A percentile compares a stretch with the other conserved stretches of the same genome.
These are phyloP conservation scores for Penicillium sp. DNA, from an alignment of 2,329 filamentous ascomycete genomes.

Conservation along the genomic window DNA sequence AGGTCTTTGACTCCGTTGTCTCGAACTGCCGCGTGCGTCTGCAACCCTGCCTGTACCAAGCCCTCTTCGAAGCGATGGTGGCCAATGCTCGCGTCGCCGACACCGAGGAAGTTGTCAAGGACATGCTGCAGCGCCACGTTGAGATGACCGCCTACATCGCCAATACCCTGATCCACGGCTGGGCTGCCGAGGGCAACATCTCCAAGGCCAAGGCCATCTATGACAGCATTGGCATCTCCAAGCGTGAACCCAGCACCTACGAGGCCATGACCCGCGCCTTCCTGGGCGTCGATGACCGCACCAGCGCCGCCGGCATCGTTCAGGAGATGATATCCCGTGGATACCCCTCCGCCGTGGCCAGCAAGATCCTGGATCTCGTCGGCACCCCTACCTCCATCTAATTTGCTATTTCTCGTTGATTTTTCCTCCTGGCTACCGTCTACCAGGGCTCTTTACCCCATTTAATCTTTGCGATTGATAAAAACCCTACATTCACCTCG, in stretches of 20 bases:
- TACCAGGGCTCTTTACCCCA: constrained; percentile 11
- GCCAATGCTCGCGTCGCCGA: constrained; percentile 81
- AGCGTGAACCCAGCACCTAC: constrained; percentile 94
- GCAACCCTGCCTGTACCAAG: constrained; percentile 88
- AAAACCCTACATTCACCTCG: constrained; percentile 18
- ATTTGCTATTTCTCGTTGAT: constrained; percentile 8
- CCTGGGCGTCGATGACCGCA: constrained; percentile 74
- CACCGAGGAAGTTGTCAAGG: constrained; percentile 66
- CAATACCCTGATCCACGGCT: constrained; percentile 96
- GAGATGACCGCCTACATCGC: constrained; percentile 96
- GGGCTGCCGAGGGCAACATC: constrained; percentile 80
- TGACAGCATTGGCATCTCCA: constrained; percentile 67
- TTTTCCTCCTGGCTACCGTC: constrained; percentile 10
- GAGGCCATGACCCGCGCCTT: constrained; percentile 97
- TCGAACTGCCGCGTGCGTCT: constrained; percentile 61
- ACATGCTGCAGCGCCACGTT: constrained; percentile 70
- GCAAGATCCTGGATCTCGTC: constrained; percentile 89
- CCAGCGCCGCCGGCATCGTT: constrained; percentile 71
- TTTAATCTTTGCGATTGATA: constrained; percentile 18
- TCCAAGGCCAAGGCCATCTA: constrained; percentile 74
- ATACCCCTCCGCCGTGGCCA: constrained; percentile 85
- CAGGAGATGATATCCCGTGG: constrained; percentile 86
- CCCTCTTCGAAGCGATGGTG: constrained; percentile 94
- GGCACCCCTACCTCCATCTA: constrained; percentile 41
- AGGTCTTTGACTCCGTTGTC: constrained; percentile 77